Evolutionary conservation across 2,329 filamentous ascomycete genomes (phyloP).

Genomic region (Bipolaris cookei): DNA sequence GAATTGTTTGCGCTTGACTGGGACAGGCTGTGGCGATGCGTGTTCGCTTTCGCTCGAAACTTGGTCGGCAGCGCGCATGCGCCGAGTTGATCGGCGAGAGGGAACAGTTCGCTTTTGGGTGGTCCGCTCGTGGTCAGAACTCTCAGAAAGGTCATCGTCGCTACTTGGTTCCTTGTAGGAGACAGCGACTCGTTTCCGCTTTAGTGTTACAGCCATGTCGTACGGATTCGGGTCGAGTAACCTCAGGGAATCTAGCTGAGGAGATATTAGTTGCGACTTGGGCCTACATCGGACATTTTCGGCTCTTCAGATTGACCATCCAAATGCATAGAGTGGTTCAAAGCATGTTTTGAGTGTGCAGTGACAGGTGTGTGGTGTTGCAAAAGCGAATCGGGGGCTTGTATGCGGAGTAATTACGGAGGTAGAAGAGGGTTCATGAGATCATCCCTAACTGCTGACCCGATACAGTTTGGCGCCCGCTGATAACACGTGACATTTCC

Average conservation of each 20-base stretch:
- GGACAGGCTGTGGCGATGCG: conserved; percentile 9
- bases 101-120: conserved; percentile 26
- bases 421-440: conserved; percentile 11
- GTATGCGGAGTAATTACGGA: conserved; percentile 12
- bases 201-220: conserved; percentile 39
- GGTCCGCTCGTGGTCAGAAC: conserved; percentile 22
- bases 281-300: conserved; percentile 4
- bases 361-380: background rate
- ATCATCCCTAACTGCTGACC: conserved; percentile 4
- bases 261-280: background rate
- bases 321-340: conserved; percentile 8
- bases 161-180: conserved; percentile 49
- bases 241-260: background rate
- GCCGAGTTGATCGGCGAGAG: conserved; percentile 36
- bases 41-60: conserved; percentile 19
- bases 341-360: background rate
- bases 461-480: conserved; percentile 5
- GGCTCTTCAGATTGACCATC: conserved; percentile 6
- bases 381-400: conserved; percentile 12
- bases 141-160: conserved; percentile 37
- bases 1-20: background rate
- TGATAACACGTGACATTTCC: conserved; percentile 13
- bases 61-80: conserved; percentile 25
- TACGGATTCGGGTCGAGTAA: conserved; percentile 3
- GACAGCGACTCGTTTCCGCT: conserved; percentile 46